Base-by-base conservation (phyloP, 208 protist species). In the Jaenimonas drosophilae region DNA sequence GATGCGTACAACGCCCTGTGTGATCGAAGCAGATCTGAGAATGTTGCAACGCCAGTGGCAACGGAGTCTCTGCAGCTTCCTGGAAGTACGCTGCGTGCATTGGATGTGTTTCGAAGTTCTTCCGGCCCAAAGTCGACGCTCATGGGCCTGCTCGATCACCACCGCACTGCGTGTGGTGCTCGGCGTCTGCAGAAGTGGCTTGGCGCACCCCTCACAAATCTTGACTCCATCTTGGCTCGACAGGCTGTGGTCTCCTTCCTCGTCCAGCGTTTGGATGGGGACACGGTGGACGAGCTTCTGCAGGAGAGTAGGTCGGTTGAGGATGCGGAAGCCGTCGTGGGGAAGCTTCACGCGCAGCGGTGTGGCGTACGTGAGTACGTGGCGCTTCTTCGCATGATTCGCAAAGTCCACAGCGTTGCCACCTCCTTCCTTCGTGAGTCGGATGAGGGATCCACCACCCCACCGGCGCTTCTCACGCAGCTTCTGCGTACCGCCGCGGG, bases 21-120 rank as follows among this genome's bases (percentile, higher is more conserved):
- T 23, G 19, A 29, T 17, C 16, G 9, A 6, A 20, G 37, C 16
- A 6, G 37, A 7, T 11, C 9, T 21, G 37, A 6, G 37, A 17
- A 6, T 11, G 19, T 24, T 7, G 16, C 37, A 7, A 7, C 37
- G 36, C 1, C 26, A 27, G n/a, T 7, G 6, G 17, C 16, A 25
- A 42, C 47, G 47, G 45, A 54, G 56, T 33, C 41, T 39, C 44
- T 84, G 61, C 33, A 40, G 12, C 51, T 93, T 2, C 75, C 79
- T 0, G 84, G 79, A 4, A 72, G 51, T 23, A 79, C 84, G 17
- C 52, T 93, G 54, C 58, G 80, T 11, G 84, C 84, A 1, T 56
- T 93, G 46, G 79, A 93, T 47, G 41, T 93, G n/a, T 89, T 93
- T 44, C 54, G 76, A 61, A 86, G 74, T 58, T 73, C 70, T 47